Evolutionary conservation across 2,329 filamentous ascomycete species (phyloP), one percentile per base, ranked within the genome.

Genomic region (Colletotrichum aenigma): DNA sequence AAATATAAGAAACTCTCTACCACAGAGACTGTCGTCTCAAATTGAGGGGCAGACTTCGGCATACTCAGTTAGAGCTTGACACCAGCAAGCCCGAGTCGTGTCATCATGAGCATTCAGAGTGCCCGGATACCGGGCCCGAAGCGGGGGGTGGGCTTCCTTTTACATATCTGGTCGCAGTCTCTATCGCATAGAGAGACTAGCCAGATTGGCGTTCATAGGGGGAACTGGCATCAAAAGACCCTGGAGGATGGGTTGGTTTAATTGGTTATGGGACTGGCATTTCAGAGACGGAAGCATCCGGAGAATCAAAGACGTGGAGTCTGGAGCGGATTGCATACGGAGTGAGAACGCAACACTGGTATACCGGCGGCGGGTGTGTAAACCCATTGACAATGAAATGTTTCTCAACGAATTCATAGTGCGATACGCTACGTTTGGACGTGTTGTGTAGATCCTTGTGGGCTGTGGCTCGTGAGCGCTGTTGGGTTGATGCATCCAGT

Each of bases 1-100:
- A 87, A 85, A 69, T 87, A 87, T 78, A 82, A 81, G 62, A 83
- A 78, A 24, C 77, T 84, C 13, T 82, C 81, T 8, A 77, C 83
- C 16, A 76, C 80, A 48, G 34, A 48, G 13, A 7, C 70, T 9
- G 10, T 26, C 13, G 43, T 70, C 64, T 68, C 64, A 30, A 26
- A 21, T 26, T 64, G 36, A 73, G 21, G 16, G n/a, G 69, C 15
- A 15, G 16, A 48, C 13, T 34, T 34, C 15, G 67, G 70, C 56
- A 36, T 30, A 34, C 7, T 68, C 52, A n/a, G 7, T 26, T 48
- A 24, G 43, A 56, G 75, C 72, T 67, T 68, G 28, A 36, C 32
- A 38, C 26, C 58, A 69, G 38, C 38, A 60, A 38, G 60, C 64
- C 64, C 26, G 30, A 62, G 60, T 62, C 16, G 34, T 66, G 48